phyloP scores from a whole-genome alignment of 2,329 filamentous ascomycete genomes.

The Elsinoe arachidis region DNA sequence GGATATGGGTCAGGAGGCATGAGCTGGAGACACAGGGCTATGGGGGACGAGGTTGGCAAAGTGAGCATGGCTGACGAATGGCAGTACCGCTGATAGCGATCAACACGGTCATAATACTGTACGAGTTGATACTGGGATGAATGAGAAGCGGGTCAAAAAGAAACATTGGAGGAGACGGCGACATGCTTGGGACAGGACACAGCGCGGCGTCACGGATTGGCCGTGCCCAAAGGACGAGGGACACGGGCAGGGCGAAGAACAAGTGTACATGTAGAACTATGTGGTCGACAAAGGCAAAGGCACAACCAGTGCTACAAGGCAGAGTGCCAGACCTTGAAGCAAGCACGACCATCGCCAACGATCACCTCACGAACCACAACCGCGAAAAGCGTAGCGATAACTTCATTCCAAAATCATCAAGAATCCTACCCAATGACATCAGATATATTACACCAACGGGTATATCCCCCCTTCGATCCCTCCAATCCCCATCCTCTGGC shows the following conservation, averaged over 20 bases:
- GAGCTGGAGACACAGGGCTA: no score
- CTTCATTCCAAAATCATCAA: background rate
- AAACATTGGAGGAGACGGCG: background rate
- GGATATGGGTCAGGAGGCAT: background rate
- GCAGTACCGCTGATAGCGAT: slow-evolving; percentile 76
- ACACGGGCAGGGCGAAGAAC: no score
- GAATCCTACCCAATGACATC: slow-evolving; percentile 2
- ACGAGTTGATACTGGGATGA: slow-evolving; percentile 69
- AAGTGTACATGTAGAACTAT: no score
- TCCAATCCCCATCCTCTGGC: no score
- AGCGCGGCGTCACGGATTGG: no score
- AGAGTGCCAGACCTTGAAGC: background rate
- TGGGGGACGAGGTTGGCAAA: no score
- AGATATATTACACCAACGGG: background rate
- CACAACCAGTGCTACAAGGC: no score
- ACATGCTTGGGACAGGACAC: no score
- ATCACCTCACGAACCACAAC: background rate
- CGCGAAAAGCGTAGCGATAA: background rate
- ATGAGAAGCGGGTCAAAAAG: background rate
- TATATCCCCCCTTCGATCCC: background rate
- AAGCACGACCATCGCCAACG: background rate
- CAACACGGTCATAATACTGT: slow-evolving; percentile 75
- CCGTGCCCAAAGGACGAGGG: no score
- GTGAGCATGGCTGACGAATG: slow-evolving; percentile 5
- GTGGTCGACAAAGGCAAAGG: no score